Percentiles rank a stretch among this genome's conserved stretches.
Conservation (phyloP, 805 yeast genomes). For the Candida dendrica region DNA sequence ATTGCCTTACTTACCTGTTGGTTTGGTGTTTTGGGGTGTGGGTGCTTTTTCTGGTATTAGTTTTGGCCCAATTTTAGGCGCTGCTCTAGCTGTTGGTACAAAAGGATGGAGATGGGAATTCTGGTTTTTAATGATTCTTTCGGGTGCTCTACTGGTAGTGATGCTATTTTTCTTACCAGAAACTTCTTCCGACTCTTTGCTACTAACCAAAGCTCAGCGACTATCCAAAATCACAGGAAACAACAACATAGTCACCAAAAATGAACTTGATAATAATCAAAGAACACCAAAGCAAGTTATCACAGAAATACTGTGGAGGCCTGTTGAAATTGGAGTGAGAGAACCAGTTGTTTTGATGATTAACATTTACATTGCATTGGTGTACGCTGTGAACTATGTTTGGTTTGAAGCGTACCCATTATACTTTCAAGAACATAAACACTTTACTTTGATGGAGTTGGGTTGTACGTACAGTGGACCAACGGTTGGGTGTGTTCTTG, state of each 20-base stretch:
- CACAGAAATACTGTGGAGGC: constrained; percentile 37
- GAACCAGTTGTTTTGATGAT: constrained; percentile 55
- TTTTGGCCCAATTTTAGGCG: constrained; percentile 51
- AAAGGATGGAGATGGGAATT: constrained; percentile 48
- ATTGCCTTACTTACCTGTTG: constrained; percentile 36
- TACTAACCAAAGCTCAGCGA: constrained; percentile 15
- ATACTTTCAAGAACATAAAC: constrained; percentile 36
- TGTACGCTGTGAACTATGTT: constrained; percentile 45
- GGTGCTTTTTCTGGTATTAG: constrained; percentile 51
- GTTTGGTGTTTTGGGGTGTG: constrained; percentile 44
- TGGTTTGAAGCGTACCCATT: constrained; percentile 61
- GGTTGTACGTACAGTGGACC: constrained; percentile 43
- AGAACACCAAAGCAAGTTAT: constrained; percentile 13
- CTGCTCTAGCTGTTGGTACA: constrained; percentile 35
- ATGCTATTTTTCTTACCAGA: constrained; percentile 41
- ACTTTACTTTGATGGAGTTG: constrained; percentile 39
- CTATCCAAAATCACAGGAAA: constrained; percentile 44
- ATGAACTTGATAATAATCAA: constrained; percentile 14
- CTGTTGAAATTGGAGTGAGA: constrained; percentile 37
- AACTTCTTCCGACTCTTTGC: constrained; percentile 36
- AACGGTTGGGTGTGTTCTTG: constrained; percentile 37
- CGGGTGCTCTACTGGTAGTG: constrained; percentile 30
- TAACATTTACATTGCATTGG: constrained; percentile 42
- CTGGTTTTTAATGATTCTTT: constrained; percentile 40
- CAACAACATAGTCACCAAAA: constrained; percentile 33